These are phyloP conservation scores for Oryza nivara DNA, from an alignment of 176 grass and related monocot genomes.

Conservation along the genomic window DNA sequence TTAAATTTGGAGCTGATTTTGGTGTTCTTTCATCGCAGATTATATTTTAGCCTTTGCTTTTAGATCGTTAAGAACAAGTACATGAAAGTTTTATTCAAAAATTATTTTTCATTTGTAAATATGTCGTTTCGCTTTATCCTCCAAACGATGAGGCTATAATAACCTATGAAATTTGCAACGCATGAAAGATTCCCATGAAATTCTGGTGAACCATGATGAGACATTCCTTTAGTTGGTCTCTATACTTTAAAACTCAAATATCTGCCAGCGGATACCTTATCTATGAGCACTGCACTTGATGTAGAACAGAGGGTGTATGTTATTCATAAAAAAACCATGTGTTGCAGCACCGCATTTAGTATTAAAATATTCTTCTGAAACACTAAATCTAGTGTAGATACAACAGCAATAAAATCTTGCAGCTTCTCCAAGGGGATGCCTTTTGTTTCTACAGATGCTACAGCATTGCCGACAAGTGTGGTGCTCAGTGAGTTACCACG, in stretches of 20 bases:
- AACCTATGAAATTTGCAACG: neutral
- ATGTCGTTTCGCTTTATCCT: no score
- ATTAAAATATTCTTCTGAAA: constrained; percentile 16
- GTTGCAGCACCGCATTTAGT: neutral
- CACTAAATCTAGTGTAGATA: constrained; percentile 24
- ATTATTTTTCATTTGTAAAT: no score
- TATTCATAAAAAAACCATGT: constrained; percentile 12
- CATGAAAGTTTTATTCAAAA: no score
- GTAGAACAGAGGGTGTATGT: neutral
- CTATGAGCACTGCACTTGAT: neutral
- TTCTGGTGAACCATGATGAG: neutral
- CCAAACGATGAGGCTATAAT: no score
- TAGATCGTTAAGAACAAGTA: no score
- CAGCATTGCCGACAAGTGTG: neutral
- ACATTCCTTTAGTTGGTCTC: neutral
- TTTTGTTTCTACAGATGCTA: neutral
- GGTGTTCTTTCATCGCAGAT: no score
- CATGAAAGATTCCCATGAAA: constrained; percentile 21
- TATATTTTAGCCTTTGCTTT: no score
- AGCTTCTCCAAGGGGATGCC: neutral
- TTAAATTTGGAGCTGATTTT: no score
- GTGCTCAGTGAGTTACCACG: neutral
- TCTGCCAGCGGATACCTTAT: no score
- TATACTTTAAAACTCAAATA: neutral
- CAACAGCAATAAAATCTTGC: neutral